These are phyloP conservation scores for Xylariaceae sp. DNA, from an alignment of 2,329 filamentous ascomycete genomes.

Conservation along the genomic window DNA sequence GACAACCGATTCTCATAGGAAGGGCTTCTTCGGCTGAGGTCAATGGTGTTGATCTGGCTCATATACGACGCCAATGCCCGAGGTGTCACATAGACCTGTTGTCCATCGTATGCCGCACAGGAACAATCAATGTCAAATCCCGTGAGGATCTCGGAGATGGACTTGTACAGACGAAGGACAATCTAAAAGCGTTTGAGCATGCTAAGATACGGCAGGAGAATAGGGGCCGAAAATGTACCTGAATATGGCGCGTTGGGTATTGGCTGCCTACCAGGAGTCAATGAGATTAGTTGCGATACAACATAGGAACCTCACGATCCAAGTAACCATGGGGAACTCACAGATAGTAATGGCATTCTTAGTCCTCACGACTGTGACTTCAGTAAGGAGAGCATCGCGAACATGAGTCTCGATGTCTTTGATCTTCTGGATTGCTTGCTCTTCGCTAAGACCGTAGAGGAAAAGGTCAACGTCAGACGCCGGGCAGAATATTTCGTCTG, in stretches of 20 bases:
- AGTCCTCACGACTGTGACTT: conserved; percentile 77
- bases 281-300: background rate
- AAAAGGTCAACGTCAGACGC: conserved; percentile 86
- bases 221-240: conserved; percentile 34
- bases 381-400: conserved; percentile 70
- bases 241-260: conserved; percentile 77
- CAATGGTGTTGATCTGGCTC: conserved; percentile 76
- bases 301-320: background rate
- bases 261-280: conserved; percentile 52
- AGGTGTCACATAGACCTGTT: conserved; percentile 73
- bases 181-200: conserved; percentile 41
- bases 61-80: conserved; percentile 73
- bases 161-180: conserved; percentile 79
- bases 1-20: conserved; percentile 84
- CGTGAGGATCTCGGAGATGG: conserved; percentile 75
- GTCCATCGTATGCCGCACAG: conserved; percentile 73
- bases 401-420: conserved; percentile 72
- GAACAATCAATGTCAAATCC: conserved; percentile 87
- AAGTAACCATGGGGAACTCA: conserved; percentile 19
- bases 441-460: conserved; percentile 71
- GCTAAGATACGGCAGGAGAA: background rate
- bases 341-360: conserved; percentile 82
- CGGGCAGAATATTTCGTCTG: conserved; percentile 40
- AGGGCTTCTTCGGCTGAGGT: conserved; percentile 72
- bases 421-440: conserved; percentile 77